phyloP scores from a whole-genome alignment of 2,329 filamentous ascomycete species.

The Aspergillus transmontanensis region DNA sequence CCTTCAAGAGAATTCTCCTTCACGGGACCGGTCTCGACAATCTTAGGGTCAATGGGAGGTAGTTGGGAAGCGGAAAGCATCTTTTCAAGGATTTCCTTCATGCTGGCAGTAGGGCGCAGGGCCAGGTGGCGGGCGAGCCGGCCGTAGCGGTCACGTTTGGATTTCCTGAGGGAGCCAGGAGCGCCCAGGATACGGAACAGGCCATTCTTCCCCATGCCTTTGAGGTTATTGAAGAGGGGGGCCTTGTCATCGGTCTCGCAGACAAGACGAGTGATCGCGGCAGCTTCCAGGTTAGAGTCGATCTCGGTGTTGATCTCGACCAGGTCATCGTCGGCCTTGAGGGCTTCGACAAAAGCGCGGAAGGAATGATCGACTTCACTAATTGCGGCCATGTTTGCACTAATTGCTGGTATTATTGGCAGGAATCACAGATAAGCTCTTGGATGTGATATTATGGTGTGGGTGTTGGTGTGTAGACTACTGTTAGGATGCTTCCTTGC shows the following conservation, averaged over 20 bases:
- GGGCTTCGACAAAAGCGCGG: slow-evolving; percentile 49
- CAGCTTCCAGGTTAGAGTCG: slow-evolving; percentile 51
- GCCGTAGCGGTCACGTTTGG: slow-evolving; percentile 39
- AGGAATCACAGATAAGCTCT: no score
- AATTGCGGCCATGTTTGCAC: not conserved
- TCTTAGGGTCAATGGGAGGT: slow-evolving; percentile 34
- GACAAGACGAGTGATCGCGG: slow-evolving; percentile 51
- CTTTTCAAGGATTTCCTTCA: slow-evolving; percentile 46
- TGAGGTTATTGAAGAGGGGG: slow-evolving; percentile 56
- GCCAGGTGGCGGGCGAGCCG: slow-evolving; percentile 48
- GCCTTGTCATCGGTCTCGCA: slow-evolving; percentile 52
- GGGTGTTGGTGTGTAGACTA: not conserved
- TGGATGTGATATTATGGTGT: not conserved
- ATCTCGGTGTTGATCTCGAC: slow-evolving; percentile 46
- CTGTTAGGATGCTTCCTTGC: not conserved
- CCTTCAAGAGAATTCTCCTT: slow-evolving; percentile 46
- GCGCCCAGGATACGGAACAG: slow-evolving; percentile 54
- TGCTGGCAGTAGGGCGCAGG: slow-evolving; percentile 41
- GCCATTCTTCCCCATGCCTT: slow-evolving; percentile 45
- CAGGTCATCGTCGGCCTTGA: slow-evolving; percentile 48
- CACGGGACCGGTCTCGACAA: slow-evolving; percentile 43
- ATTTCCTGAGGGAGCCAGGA: slow-evolving; percentile 41
- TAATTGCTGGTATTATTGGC: no score
- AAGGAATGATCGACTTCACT: slow-evolving; percentile 35
- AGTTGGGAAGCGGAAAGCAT: slow-evolving; percentile 41